Percentiles rank a stretch among this genome's conserved stretches.
Conservation (phyloP, 1,284 basidiomycete species). For the Tilletia horrida region DNA sequence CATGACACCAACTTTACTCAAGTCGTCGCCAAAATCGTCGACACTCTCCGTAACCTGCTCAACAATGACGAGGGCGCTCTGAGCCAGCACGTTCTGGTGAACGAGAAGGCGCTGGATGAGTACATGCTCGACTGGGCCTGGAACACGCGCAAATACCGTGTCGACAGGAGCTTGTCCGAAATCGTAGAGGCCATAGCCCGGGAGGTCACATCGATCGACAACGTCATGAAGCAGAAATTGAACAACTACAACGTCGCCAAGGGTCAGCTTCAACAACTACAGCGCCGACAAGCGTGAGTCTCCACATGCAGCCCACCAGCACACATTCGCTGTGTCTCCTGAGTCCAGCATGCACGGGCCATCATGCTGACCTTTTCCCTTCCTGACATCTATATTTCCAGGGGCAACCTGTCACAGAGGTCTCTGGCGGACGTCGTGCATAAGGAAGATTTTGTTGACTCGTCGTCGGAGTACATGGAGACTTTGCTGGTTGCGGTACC, state of each 20-base stretch:
- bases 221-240: conserved; percentile 67
- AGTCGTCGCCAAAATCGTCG: conserved; percentile 86
- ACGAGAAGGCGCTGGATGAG: conserved; percentile 75
- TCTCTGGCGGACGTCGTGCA: conserved; percentile 82
- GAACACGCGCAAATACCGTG: conserved; percentile 82
- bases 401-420: conserved; percentile 87
- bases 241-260: conserved; percentile 92
- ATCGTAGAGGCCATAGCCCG: conserved; percentile 63
- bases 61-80: conserved; percentile 84
- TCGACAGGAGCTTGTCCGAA: conserved; percentile 73
- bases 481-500: conserved; percentile 91
- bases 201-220: conserved; percentile 56
- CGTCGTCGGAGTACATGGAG: conserved; percentile 85
- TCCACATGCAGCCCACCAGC: background rate
- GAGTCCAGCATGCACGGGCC: background rate
- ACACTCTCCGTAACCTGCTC: conserved; percentile 83
- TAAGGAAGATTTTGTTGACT: conserved; percentile 72
- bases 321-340: conserved; percentile 1
- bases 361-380: background rate
- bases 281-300: conserved; percentile 84
- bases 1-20: conserved; percentile 82
- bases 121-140: conserved; percentile 70
- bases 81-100: conserved; percentile 75
- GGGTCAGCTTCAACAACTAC: conserved; percentile 84
- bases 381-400: conserved; percentile 52